Percentiles rank a stretch among this genome's conserved stretches.
Conservation (phyloP, 1,284 basidiomycete genomes). For the Caloboletus firmus region DNA sequence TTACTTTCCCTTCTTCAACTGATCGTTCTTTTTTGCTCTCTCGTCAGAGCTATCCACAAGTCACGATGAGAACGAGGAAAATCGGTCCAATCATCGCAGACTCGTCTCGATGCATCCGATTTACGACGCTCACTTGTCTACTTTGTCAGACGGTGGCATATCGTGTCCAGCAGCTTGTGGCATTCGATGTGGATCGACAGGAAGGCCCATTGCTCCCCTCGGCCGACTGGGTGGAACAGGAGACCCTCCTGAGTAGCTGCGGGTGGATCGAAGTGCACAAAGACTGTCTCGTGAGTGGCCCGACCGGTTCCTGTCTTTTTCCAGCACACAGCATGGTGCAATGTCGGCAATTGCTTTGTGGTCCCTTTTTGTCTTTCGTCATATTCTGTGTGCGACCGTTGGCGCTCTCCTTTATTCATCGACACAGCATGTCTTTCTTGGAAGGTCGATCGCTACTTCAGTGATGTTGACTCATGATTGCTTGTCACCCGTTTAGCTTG, state of each 20-base stretch:
- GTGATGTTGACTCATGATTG: slow-evolving; percentile 22
- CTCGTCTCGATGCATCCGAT: slow-evolving; percentile 52
- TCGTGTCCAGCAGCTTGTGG: slow-evolving; percentile 63
- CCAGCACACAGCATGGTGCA: neutral
- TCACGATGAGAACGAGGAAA: slow-evolving; percentile 65
- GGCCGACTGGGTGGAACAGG: slow-evolving; percentile 73
- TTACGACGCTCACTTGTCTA: slow-evolving; percentile 66
- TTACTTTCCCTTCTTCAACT: neutral
- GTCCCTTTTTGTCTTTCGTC: neutral
- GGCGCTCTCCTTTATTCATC: slow-evolving; percentile 8
- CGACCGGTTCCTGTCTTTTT: neutral
- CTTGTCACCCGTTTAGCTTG: slow-evolving; percentile 41
- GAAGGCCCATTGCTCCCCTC: slow-evolving; percentile 69
- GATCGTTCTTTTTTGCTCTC: slow-evolving; percentile 13
- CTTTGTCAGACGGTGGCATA: slow-evolving; percentile 66
- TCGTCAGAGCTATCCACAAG: slow-evolving; percentile 61
- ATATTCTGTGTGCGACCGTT: slow-evolving; percentile 1
- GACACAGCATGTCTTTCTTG: slow-evolving; percentile 13
- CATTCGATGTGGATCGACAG: slow-evolving; percentile 57
- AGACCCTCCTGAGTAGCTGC: slow-evolving; percentile 61
- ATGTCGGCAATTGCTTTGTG: slow-evolving; percentile 1
- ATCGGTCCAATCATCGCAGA: slow-evolving; percentile 46
- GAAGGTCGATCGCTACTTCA: neutral
- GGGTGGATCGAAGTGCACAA: slow-evolving; percentile 75
- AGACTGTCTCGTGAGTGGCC: slow-evolving; percentile 61